Conservation (phyloP, 2,329 filamentous ascomycete species). For the Colletotrichum filicis region DNA sequence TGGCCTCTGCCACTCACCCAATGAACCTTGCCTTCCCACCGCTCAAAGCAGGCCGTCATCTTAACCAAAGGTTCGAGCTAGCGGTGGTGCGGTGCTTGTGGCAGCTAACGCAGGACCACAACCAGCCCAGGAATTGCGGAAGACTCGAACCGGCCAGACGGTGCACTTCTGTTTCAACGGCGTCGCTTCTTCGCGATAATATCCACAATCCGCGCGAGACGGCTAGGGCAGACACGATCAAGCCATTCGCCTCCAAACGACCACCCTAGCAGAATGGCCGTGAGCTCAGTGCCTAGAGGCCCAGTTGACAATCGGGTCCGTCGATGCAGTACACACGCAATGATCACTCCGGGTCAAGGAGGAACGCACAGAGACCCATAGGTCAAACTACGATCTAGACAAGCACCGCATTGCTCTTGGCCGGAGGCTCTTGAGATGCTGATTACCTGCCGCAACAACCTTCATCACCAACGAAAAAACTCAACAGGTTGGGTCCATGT, state of each 20-base stretch:
- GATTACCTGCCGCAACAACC: neutral
- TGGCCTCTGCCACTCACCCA: slow-evolving; percentile 11
- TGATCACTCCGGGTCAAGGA: neutral
- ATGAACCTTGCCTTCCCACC: neutral
- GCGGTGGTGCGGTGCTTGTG: neutral
- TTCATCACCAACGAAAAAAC: neutral
- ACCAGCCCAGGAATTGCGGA: slow-evolving; percentile 14
- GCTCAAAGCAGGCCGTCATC: slow-evolving; percentile 15
- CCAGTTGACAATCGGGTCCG: slow-evolving; percentile 1
- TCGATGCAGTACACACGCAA: neutral
- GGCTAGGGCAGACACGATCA: neutral
- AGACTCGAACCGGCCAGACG: slow-evolving; percentile 28
- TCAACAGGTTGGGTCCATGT: neutral
- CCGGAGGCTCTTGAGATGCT: neutral
- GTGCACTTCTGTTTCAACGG: slow-evolving; percentile 28
- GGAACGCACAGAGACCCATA: neutral
- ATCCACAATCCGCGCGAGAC: neutral
- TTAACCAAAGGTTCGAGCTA: slow-evolving; percentile 18
- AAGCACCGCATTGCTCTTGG: neutral
- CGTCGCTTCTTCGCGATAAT: slow-evolving; percentile 12
- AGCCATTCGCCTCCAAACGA: neutral
- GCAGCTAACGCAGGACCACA: slow-evolving; percentile 23
- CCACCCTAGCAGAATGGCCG: neutral
- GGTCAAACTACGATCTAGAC: neutral
- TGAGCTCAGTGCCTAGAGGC: neutral